Evolutionary conservation across 306 rosid genomes (phyloP).

Genomic region (Trichosanthes cucumerina): DNA sequence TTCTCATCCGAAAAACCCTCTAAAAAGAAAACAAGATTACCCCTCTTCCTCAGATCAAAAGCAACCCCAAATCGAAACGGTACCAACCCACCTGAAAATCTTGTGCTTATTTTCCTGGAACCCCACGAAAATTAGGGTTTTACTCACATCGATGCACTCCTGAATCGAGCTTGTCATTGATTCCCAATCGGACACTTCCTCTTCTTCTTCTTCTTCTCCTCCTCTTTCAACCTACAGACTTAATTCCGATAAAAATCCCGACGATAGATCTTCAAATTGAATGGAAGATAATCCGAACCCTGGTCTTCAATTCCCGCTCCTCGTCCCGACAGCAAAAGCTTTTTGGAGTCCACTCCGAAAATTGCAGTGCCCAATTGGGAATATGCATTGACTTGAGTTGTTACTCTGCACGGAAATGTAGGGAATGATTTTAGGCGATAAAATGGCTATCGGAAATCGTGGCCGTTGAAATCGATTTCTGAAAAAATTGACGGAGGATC

Average conservation of each 20-base stretch:
- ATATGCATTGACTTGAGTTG: neutral
- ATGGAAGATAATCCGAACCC: slow-evolving; percentile 15
- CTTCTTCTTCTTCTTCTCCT: neutral
- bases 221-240: neutral
- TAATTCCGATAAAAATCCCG: slow-evolving; percentile 14
- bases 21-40: neutral
- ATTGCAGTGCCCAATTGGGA: neutral
- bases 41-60: neutral
- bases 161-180: slow-evolving; percentile 5
- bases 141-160: neutral
- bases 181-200: neutral
- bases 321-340: neutral
- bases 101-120: neutral
- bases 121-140: slow-evolving; percentile 4
- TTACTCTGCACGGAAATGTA: neutral
- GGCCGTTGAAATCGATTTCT: neutral
- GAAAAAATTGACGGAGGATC: neutral
- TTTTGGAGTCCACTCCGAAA: neutral
- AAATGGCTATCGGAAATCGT: neutral
- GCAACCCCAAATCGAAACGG: neutral
- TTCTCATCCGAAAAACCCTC: slow-evolving; percentile 35
- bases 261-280: neutral
- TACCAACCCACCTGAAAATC: neutral
- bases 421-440: neutral
- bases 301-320: neutral